Base-by-base conservation (phyloP, 768 basidiomycete species). In the Boletus coccyginus region DNA sequence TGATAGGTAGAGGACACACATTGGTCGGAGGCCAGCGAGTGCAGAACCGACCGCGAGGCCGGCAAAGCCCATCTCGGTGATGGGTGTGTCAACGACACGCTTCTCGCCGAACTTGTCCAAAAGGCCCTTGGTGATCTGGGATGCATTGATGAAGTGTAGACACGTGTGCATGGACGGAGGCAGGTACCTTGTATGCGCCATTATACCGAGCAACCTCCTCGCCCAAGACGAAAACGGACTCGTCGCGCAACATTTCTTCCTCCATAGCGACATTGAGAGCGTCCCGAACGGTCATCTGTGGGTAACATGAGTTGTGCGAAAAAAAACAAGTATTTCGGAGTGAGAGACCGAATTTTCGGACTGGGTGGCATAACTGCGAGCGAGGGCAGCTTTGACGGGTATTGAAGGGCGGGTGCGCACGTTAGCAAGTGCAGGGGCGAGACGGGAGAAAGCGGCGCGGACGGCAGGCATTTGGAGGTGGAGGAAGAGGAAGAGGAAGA, bases 121-220 rank as follows among this genome's bases (percentile, higher is more conserved):
- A 33, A 99, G 86, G 53, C 96, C 96, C 77, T 98, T 99, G 64
- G 97, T 98, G 70, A 99, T 87, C 94, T 97, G 42, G 35, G 39
- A 43, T 29, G 51, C 56, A 24, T 43, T 13, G 55, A 48, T 60
- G 67, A 60, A 63, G 43, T 35, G 38, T 7, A 19, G 41, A 53
- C 46, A 45, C 38, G 60, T 31, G 50, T 36, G 44, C 10, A 27
- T 31, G 21, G 40, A 36, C 16, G 40, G 45, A 29, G 46, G 41
- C 13, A 50, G 69, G 56, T 59, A 90, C 92, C 83, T 94, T 94
- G 84, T 94, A 95, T 60, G 94, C 94, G 74, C 93, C 93, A 70
- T 99, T 98, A 79, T 99, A 99, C 64, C 92, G 86, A 48, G 96
- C 96, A 58, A 99, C 97, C 71, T 99, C 97, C 76, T 99, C 97